A percentile compares a stretch with the other conserved stretches of the same genome.
phyloP scores from a whole-genome alignment of 1,284 basidiomycete genomes.

The Uromyces viciae-fabae region DNA sequence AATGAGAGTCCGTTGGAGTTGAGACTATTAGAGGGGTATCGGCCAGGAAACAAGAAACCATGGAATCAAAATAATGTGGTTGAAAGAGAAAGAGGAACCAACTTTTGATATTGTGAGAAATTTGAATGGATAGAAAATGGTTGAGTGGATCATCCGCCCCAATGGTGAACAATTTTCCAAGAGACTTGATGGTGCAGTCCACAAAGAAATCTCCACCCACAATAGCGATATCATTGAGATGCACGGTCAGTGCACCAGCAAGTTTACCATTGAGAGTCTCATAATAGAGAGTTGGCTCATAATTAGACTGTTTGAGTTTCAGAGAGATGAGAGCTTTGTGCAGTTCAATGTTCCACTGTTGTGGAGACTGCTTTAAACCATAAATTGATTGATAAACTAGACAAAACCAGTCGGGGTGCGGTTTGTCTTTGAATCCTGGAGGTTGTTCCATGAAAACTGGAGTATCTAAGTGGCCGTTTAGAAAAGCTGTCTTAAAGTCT shows the following conservation, averaged over 20 bases:
- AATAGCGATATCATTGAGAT: not conserved
- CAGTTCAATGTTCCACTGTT: constrained; percentile 15
- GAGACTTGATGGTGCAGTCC: not conserved
- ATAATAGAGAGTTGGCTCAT: not conserved
- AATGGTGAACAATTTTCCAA: not conserved
- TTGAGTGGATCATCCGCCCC: not conserved
- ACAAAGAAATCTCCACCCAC: not conserved
- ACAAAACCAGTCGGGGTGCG: not conserved
- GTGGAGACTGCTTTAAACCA: constrained; percentile 22
- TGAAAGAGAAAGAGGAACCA: not conserved
- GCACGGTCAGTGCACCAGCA: not conserved
- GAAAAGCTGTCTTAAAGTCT: not conserved
- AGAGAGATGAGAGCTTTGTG: not conserved
- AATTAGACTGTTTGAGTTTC: not conserved
- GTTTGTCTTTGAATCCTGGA: not conserved
- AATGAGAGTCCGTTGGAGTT: not conserved
- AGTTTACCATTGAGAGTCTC: not conserved
- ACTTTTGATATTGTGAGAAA: not conserved
- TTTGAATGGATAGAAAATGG: not conserved
- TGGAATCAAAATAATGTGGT: not conserved
- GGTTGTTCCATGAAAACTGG: not conserved
- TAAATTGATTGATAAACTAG: constrained; percentile 13
- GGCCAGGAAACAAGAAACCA: not conserved
- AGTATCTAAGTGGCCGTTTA: not conserved
- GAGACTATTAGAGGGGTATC: not conserved